These are phyloP conservation scores for Calonectria multiphialidica DNA, from an alignment of 2,329 filamentous ascomycete genomes.

Conservation along the genomic window DNA sequence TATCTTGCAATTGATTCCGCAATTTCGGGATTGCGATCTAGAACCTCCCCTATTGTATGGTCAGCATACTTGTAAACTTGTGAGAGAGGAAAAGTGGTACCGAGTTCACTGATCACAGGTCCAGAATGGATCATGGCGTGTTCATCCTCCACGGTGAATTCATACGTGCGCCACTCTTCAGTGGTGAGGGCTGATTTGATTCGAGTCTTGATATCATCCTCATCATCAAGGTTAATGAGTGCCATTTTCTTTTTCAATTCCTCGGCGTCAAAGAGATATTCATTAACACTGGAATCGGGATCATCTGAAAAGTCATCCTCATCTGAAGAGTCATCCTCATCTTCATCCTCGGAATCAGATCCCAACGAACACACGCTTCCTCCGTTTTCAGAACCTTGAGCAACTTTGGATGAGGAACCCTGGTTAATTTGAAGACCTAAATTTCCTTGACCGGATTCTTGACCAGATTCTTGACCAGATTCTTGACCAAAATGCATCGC, in stretches of 20 bases:
- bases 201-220: background rate
- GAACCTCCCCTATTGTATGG: background rate
- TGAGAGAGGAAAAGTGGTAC: background rate
- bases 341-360: background rate
- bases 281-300: background rate
- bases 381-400: background rate
- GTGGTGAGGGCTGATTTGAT: background rate
- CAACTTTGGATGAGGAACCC: background rate
- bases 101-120: background rate
- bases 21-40: background rate
- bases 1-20: background rate
- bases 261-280: background rate
- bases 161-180: background rate
- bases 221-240: background rate
- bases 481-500: background rate
- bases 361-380: background rate
- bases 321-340: background rate
- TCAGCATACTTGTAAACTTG: background rate
- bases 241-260: background rate
- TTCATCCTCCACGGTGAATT: background rate
- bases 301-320: background rate
- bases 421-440: background rate
- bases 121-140: background rate
- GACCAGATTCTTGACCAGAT: no score
- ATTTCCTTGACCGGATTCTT: no score